A percentile compares a stretch with the other conserved stretches of the same genome.
Evolutionary conservation across 1,284 basidiomycete genomes (phyloP).

Genomic region (Boletus sp.): DNA sequence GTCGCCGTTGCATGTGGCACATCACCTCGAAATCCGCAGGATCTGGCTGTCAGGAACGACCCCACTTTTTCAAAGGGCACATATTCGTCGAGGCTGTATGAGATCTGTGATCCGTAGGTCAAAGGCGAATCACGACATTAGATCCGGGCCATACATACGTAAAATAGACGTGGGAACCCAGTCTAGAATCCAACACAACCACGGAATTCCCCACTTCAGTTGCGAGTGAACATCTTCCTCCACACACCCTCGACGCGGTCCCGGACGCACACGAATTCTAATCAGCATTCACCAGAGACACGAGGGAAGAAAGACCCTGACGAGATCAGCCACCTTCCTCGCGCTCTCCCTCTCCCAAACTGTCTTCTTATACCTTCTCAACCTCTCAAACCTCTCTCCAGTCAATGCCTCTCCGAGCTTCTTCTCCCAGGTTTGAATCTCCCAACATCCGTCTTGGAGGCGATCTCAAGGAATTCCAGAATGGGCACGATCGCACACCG

Average conservation of each 20-base stretch:
- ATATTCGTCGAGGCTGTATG: neutral
- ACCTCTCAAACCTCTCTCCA: constrained; percentile 40
- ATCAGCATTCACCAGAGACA: neutral
- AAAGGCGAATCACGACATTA: neutral
- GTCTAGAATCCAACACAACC: neutral
- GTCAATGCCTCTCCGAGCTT: constrained; percentile 39
- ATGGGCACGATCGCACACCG: constrained; percentile 53
- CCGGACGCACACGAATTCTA: neutral
- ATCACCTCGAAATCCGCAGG: neutral
- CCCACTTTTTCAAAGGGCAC: neutral
- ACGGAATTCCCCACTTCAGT: neutral
- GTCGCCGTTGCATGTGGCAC: too few relatives aligned
- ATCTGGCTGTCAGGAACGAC: neutral
- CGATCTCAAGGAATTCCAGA: constrained; percentile 42
- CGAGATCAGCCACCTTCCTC: constrained; percentile 42
- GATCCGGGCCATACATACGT: neutral
- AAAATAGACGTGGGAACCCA: neutral
- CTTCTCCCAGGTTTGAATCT: constrained; percentile 37
- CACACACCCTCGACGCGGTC: neutral
- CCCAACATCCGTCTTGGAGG: constrained; percentile 45
- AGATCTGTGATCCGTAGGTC: neutral
- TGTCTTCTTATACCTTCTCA: constrained; percentile 43
- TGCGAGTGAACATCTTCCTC: neutral
- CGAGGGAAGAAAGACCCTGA: neutral
- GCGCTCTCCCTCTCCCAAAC: constrained; percentile 48